phyloP scores from a whole-genome alignment of 2,329 filamentous ascomycete species.

The Penicillium sclerotigenum region DNA sequence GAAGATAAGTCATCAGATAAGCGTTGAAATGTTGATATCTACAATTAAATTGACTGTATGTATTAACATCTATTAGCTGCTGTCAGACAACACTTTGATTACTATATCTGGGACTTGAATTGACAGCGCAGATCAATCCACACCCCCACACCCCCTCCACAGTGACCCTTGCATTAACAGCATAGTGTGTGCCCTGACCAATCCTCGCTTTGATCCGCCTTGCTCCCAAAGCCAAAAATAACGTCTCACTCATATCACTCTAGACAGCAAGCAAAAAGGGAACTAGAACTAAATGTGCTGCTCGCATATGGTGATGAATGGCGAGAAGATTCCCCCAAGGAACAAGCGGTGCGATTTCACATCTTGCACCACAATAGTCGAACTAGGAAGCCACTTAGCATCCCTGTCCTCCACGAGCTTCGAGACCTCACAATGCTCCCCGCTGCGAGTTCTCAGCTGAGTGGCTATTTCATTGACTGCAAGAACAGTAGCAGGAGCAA shows the following conservation, averaged over 20 bases:
- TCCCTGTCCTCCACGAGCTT: not conserved
- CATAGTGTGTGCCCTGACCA: not conserved
- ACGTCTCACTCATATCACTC: not conserved
- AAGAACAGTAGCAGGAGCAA: not conserved
- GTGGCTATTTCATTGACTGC: not conserved
- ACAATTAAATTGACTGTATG: not conserved
- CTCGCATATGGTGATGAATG: slow-evolving; percentile 24
- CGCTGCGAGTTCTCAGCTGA: not conserved
- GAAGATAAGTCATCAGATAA: slow-evolving; percentile 2
- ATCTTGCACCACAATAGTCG: not conserved
- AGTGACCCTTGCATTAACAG: not conserved
- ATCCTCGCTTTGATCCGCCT: not conserved
- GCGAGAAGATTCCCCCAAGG: slow-evolving; percentile 21
- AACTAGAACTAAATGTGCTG: not conserved
- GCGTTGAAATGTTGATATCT: not conserved
- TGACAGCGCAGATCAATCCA: not conserved
- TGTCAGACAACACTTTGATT: not conserved
- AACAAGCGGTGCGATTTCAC: slow-evolving; percentile 5
- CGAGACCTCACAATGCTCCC: not conserved
- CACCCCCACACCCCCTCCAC: not conserved
- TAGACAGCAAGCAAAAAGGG: not conserved
- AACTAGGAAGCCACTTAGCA: not conserved
- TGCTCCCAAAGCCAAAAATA: not conserved
- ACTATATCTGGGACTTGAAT: not conserved
- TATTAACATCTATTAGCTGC: not conserved